Percentiles rank a stretch among this genome's conserved stretches.
Evolutionary conservation across 1,284 basidiomycete genomes (phyloP).

Genomic region (Marasmius oreades): DNA sequence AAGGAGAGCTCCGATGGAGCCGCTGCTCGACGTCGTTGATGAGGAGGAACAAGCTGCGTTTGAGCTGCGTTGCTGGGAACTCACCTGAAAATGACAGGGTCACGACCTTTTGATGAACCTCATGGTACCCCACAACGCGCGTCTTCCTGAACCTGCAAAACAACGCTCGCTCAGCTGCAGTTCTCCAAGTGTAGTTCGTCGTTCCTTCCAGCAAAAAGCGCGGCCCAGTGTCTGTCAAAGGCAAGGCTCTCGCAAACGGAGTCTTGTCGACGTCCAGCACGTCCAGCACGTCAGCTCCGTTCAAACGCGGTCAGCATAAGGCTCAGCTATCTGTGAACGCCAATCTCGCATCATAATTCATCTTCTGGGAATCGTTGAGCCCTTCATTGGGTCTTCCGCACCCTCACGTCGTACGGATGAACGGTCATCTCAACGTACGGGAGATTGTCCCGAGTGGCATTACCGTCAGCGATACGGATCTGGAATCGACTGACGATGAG

Average conservation of each 20-base stretch:
- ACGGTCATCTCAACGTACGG: slow-evolving; percentile 33
- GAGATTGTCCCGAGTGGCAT: slow-evolving; percentile 44
- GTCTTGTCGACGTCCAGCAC: not conserved
- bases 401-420: slow-evolving; percentile 50
- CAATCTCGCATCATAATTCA: slow-evolving; percentile 31
- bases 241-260: not conserved
- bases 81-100: too few relatives aligned
- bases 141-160: not conserved
- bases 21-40: not conserved
- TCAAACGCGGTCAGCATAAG: not conserved
- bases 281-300: not conserved
- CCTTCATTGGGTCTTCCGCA: slow-evolving; percentile 51
- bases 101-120: too few relatives aligned
- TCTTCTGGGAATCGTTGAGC: slow-evolving; percentile 57
- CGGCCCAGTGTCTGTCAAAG: not conserved
- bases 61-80: too few relatives aligned
- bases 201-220: not conserved
- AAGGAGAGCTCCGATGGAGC: too few relatives aligned
- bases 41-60: not conserved
- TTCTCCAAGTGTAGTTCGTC: not conserved
- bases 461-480: slow-evolving; percentile 47
- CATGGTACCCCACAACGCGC: too few relatives aligned
- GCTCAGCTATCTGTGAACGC: slow-evolving; percentile 6
- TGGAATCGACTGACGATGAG: slow-evolving; percentile 57
- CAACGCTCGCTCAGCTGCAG: not conserved